Base-by-base conservation (phyloP, 2,329 filamentous ascomycete genomes). In the Phoma sp. region DNA sequence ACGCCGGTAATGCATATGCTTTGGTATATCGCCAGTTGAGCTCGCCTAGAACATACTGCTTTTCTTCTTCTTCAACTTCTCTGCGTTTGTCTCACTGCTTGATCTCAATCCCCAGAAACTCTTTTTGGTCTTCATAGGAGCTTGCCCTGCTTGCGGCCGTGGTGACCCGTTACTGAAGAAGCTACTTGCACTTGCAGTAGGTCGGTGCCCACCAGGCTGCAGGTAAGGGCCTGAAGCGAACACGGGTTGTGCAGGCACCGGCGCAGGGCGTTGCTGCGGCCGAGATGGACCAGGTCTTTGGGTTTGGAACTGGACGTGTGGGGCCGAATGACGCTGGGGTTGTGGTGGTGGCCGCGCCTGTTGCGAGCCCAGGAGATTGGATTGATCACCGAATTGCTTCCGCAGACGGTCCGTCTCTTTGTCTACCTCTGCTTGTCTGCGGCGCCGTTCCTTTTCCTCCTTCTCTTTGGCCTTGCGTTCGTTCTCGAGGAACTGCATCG, bases 331-430 rank as follows among this genome's bases (percentile, higher is more conserved):
- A 11, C 66, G 59, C 18, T 65, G 66, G n/a, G 53, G 42, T 12
- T 65, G 68, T 21, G 53, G 60, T 30, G 53, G 61, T 15, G 42
- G 64, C 21, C 56, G 62, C 7, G 18, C 12, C 23, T 53, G 61
- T 17, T 42, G 62, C 17, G 45, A 23, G 15, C 57, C 59, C 5
- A 72, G 58, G 4, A 74, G 55, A 23, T 64, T 66, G 21, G 63
- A 66, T 42, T 75, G 72, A 49, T 71, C 79, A 40, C 90, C 89
- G 64, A 91, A 93, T 63, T 88, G 74, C 61, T 80, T 84, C 18
- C 85, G 80, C 7, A 97, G 77, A 0, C 92, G 83, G 62, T 87
- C 87, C 0, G 92, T 96, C 74, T 97, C 93, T 36, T 86, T 85
- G 29, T 96, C 78, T 12, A 82, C 66, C 47, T 84, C 83, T 1